Percentiles rank a stretch among this genome's conserved stretches.
Evolutionary conservation across 441 rosid genomes (phyloP).

Genomic region (Croton laevigatus): DNA sequence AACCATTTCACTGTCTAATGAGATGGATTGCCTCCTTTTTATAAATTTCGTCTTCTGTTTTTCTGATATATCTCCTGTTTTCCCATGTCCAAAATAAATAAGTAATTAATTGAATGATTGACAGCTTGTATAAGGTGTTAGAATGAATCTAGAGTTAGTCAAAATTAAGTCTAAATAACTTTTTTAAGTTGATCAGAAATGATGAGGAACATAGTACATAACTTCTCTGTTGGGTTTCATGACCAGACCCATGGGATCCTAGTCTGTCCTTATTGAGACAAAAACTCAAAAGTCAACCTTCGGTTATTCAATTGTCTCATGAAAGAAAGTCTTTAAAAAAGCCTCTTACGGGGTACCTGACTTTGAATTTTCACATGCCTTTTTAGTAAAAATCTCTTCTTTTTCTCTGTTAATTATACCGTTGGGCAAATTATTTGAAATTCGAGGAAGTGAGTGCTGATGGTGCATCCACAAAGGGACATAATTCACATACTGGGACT

Average conservation of each 20-base stretch:
- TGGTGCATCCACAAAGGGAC: too few relatives aligned
- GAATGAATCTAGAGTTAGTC: conserved; percentile 1
- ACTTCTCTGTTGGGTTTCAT: neutral
- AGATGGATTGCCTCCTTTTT: neutral
- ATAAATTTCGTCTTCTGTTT: neutral
- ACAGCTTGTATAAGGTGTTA: neutral
- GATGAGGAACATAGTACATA: neutral
- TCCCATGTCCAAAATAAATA: neutral
- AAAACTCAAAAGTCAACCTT: neutral
- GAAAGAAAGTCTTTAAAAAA: neutral
- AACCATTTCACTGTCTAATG: neutral
- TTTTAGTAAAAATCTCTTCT: neutral
- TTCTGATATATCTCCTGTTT: neutral
- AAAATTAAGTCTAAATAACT: neutral
- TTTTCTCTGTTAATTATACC: neutral
- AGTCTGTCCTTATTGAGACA: neutral
- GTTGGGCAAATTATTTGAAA: neutral
- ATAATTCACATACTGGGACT: neutral
- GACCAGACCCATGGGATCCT: neutral
- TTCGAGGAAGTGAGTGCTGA: neutral
- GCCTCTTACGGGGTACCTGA: neutral
- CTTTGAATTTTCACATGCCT: neutral
- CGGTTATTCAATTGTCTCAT: neutral
- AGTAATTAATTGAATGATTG: neutral
- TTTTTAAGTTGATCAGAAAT: neutral